Base-by-base conservation (phyloP, 768 basidiomycete species). In the Pisolithus orientalis region DNA sequence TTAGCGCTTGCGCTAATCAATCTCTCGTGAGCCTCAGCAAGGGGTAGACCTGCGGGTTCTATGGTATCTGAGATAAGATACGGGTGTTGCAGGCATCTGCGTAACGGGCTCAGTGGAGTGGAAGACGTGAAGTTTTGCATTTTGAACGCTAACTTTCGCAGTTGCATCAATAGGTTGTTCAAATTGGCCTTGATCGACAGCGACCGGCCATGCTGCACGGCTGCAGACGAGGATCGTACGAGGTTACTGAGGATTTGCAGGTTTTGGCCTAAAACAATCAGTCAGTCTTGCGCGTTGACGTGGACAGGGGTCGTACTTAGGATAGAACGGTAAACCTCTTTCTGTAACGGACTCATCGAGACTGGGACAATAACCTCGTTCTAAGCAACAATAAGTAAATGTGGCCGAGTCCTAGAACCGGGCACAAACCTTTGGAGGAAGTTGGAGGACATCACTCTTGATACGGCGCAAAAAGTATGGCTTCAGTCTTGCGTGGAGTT, bases 381-480 rank as follows among this genome's bases (percentile, higher is more conserved):
- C 90, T 92, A 47, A 43, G 40, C 40, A 47, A 47, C 24, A 24
- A 32, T 27, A 46, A 28, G 44, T 63, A 32, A 57, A 16, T 32
- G 29, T 51, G 17, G 29, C 39, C 39, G 13, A 37, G 24, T 13
- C 25, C 4, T 25, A 51, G 17, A 10, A 3, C 32, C 50, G 60
- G 39, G 24, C 31, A 53, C 57, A 31, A 59, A 92, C 93, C 80
- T 95, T 96, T 0, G 91, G 85, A 39, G 90, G 94, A n/a, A 95
- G 79, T 55, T 90, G 81, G 14, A 97, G 75, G 2, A 96, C 94
- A 64, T 96, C 91, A 53, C 86, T 86, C 72, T 99, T 99, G 60
- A 92, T 82, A 16, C 96, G 84, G 14, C 96, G 86, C 32, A 99
- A 72, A 71, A 98, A 96, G 62, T 97, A 96, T 0, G 93, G 94